Percentiles rank a stretch among this genome's conserved stretches.
phyloP scores from a whole-genome alignment of 2,329 filamentous ascomycete species.

The Aspergillus amoenus region DNA sequence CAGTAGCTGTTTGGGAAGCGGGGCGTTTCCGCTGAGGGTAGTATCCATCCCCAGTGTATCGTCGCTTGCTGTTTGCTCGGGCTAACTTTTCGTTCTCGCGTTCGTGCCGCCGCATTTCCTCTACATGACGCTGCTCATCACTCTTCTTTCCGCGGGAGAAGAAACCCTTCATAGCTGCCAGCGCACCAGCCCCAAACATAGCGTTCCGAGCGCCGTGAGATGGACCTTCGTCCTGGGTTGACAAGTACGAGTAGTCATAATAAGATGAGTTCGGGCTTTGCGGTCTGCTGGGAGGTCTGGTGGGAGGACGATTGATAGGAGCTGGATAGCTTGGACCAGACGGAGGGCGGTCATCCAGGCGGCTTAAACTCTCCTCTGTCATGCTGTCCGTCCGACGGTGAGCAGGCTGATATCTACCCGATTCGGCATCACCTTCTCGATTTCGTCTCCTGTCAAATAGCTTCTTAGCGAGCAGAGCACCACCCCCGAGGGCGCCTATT shows the following conservation, averaged over 20 bases:
- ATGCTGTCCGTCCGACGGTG: conserved; percentile 48
- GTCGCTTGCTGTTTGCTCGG: conserved; percentile 56
- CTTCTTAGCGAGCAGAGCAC: conserved; percentile 60
- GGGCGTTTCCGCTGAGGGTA: conserved; percentile 33
- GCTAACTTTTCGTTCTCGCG: conserved; percentile 54
- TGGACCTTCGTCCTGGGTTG: conserved; percentile 40
- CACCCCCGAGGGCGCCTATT: conserved; percentile 62
- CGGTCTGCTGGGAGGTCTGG: conserved; percentile 33
- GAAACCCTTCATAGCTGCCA: conserved; percentile 58
- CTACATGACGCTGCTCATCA: conserved; percentile 61
- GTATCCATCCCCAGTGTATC: conserved; percentile 68
- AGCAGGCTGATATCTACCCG: conserved; percentile 53
- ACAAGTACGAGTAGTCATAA: conserved; percentile 32
- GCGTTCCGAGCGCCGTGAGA: conserved; percentile 58
- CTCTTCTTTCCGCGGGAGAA: conserved; percentile 58
- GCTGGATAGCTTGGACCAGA: conserved; percentile 42
- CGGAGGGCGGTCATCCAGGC: conserved; percentile 55
- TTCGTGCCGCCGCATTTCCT: conserved; percentile 51
- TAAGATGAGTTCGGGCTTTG: conserved; percentile 38
- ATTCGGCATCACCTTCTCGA: conserved; percentile 53
- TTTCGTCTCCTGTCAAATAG: conserved; percentile 58
- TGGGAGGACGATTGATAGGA: conserved; percentile 34
- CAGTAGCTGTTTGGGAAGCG: conserved; percentile 36
- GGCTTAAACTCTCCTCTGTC: conserved; percentile 42
- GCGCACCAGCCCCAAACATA: conserved; percentile 66